Base-by-base conservation (phyloP, 495 filamentous ascomycete genomes). In the Cercophora samala region DNA sequence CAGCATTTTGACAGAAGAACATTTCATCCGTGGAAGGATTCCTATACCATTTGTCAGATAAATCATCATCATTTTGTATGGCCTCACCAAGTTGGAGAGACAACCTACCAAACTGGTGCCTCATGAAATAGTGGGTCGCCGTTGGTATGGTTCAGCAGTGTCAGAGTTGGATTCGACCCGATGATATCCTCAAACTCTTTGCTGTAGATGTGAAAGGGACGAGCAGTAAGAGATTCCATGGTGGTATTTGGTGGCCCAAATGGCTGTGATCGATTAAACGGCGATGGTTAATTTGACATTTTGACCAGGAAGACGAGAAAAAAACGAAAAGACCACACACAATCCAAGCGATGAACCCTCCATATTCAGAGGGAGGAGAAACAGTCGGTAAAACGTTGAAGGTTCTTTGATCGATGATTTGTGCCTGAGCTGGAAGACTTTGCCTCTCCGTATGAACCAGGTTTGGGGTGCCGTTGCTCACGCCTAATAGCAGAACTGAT, bases 1-100 rank as follows among this genome's bases (percentile, higher is more conserved):
- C 83, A 2, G 83, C 83, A 63, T 80, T 84, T 64, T 85, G 83
- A 17, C 77, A 81, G 56, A 85, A 85, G 72, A 85, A 85, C 22
- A 82, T 73, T 66, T 85, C 83, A 46, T 85, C 81, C 1, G 76
- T 83, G 51, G 73, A 70, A 3, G 76, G 79, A 42, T 75, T 46
- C 37, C 37, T 46, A 9, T 9, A 17, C 11, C 37, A 46, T 46
- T 74, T 76, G 75, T 80, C 29, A 37, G n/a, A 58, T n/a, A 21
- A 66, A 51, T 81, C 29, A n/a, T n/a, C n/a, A n/a, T n/a, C n/a
- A n/a, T n/a, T n/a, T n/a, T n/a, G n/a, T n/a, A n/a, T n/a, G n/a
- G n/a, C n/a, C n/a, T n/a, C n/a, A n/a, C n/a, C n/a, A n/a, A n/a
- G 29, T 8, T 32, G 3, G 4, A 32, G 8, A 32, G 29, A 32